Base-by-base conservation (phyloP, 2,329 filamentous ascomycete species). In the Neopestalotiopsis sp. region DNA sequence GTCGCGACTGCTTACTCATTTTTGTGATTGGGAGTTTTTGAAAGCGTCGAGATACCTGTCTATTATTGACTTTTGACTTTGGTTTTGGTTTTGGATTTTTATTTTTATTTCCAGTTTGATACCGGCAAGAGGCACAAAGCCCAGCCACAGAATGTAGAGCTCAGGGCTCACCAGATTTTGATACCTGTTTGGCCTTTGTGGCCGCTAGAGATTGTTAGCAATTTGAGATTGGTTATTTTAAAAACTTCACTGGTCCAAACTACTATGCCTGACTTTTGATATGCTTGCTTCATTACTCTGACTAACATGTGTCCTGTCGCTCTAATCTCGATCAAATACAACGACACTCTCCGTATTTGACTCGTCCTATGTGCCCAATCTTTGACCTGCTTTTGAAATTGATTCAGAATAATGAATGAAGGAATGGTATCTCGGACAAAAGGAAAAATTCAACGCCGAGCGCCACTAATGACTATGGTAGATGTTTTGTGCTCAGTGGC, bases 1-100 rank as follows among this genome's bases (percentile, higher is more conserved):
- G 65, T 56, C 53, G 53, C 56, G 56, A 53, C 65, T 67, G 65
- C 65, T 61, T 10, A 40, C 45, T 34, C 24, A 17, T 17, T 28
- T 30, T 24, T 59, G 24, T 28, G 65, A 49, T 40, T 28, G 59
- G 20, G 53, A 42, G 38, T 53, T 32, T 28, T 45, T 30, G 53
- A 38, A 59, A 20, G 30, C 32, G 65, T 57, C 30, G 28, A 66
- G 17, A 34, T 57, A 57, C 28, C 63, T 49, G 20, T 53, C 34
- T 32, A 10, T 38, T 7, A 38, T 49, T 17, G 12, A 17, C 28
- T 34, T 56, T 56, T 45, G 40, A 30, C 30, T 24, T 66, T 57
- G 13, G n/a, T 57, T 56, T 56, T 32, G 24, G 10, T 38, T 64
- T 53, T 38, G 34, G 10, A 49, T 64, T 62, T 17, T 28, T 28